These are phyloP conservation scores for Colletotrichum brevisporum DNA, from an alignment of 2,329 filamentous ascomycete genomes.

Conservation along the genomic window DNA sequence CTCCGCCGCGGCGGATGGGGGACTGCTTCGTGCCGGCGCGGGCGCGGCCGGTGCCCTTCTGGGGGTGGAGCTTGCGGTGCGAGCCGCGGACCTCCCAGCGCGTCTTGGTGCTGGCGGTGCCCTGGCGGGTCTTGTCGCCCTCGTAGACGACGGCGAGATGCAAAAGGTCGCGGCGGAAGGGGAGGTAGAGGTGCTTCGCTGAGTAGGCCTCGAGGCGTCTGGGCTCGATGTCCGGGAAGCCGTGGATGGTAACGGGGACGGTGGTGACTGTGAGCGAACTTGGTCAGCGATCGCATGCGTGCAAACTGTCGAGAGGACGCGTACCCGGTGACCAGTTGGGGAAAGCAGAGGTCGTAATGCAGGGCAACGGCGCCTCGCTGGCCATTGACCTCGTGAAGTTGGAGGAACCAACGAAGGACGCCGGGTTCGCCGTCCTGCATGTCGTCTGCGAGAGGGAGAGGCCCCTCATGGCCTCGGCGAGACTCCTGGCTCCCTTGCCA, in stretches of 20 bases:
- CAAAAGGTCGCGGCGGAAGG: conserved; percentile 90
- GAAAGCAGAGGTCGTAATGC: conserved; percentile 53
- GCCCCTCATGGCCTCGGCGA: conserved; percentile 67
- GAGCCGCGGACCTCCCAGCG: conserved; percentile 88
- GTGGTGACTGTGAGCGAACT: conserved; percentile 62
- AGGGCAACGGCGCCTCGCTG: conserved; percentile 61
- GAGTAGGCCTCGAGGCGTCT: conserved; percentile 83
- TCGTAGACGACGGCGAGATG: conserved; percentile 95
- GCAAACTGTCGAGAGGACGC: conserved; percentile 22
- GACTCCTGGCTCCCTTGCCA: conserved; percentile 63
- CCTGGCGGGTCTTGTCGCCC: conserved; percentile 88
- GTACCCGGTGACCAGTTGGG: conserved; percentile 63
- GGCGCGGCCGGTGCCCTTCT: conserved; percentile 88
- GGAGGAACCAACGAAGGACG: conserved; percentile 50
- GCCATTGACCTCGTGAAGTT: conserved; percentile 68
- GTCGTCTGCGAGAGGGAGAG: conserved; percentile 57
- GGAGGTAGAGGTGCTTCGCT: conserved; percentile 86
- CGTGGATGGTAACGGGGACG: conserved; percentile 88
- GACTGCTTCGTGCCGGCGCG: conserved; percentile 86
- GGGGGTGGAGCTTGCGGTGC: conserved; percentile 82
- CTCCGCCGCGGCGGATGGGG: conserved; percentile 86
- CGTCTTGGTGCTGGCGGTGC: conserved; percentile 87
- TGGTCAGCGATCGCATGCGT: conserved; percentile 30
- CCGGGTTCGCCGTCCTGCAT: conserved; percentile 55
- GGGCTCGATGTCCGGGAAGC: conserved; percentile 91